Evolutionary conservation across 257 asterid species (phyloP).

Genomic region (Echites panduratus): DNA sequence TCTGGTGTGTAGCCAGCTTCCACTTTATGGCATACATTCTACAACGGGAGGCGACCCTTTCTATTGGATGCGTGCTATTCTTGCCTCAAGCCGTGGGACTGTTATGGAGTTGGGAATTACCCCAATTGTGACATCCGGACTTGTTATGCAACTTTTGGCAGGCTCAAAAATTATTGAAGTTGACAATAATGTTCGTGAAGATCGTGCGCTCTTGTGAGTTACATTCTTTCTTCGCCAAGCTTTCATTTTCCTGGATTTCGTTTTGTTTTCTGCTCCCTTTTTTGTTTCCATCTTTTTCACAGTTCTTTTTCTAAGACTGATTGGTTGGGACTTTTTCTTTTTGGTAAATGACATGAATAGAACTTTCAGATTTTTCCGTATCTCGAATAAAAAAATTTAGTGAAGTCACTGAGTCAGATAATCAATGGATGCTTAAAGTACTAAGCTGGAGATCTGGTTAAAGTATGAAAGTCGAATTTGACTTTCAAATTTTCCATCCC

Average conservation of each 20-base stretch:
- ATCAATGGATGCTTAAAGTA: not conserved
- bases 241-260: not conserved
- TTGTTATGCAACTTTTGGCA: conserved; percentile 79
- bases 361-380: not conserved
- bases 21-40: conserved; percentile 81
- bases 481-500: not conserved
- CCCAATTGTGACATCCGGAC: conserved; percentile 79
- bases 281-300: not conserved
- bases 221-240: not conserved
- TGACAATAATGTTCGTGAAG: conserved; percentile 81
- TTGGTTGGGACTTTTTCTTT: not conserved
- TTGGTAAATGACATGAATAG: not conserved
- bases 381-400: no score
- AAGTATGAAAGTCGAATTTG: not conserved
- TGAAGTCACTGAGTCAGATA: not conserved
- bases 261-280: not conserved
- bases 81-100: conserved; percentile 82
- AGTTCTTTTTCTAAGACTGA: not conserved
- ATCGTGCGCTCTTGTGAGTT: conserved; percentile 78
- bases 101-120: conserved; percentile 92
- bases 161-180: conserved; percentile 83
- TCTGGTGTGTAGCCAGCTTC: conserved; percentile 83
- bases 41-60: conserved; percentile 90
- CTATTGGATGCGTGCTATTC: conserved; percentile 93
- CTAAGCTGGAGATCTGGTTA: not conserved